phyloP scores from a whole-genome alignment of 108 stramenopile species.

The Nitzschia sp. region DNA sequence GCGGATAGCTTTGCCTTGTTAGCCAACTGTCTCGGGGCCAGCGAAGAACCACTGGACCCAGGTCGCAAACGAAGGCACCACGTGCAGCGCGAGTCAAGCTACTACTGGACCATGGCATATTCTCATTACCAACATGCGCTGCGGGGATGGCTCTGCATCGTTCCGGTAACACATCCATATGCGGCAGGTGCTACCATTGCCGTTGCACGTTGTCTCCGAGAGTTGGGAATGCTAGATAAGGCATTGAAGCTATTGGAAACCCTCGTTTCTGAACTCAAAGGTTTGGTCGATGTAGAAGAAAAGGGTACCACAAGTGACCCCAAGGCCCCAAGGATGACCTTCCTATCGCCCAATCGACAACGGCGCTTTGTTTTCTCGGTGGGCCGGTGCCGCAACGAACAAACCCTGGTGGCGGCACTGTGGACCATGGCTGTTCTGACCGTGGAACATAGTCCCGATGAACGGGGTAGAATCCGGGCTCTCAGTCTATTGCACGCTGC shows the following conservation, averaged over 20 bases:
- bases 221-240: constrained; percentile 33
- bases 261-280: constrained; percentile 14
- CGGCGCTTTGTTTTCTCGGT: neutral
- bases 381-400: constrained; percentile 24
- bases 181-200: constrained; percentile 24
- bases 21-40: constrained; percentile 39
- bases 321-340: neutral
- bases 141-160: constrained; percentile 32
- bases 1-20: constrained; percentile 42
- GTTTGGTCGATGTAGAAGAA: constrained; percentile 1
- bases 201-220: constrained; percentile 43
- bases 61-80: neutral
- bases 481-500: constrained; percentile 44
- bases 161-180: constrained; percentile 31
- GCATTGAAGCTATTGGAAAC: constrained; percentile 30
- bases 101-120: constrained; percentile 36
- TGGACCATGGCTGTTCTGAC: constrained; percentile 45
- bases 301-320: neutral
- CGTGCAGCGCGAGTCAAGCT: neutral
- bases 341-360: neutral
- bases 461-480: constrained; percentile 44
- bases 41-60: constrained; percentile 5
- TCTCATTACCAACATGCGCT: constrained; percentile 35
- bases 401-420: constrained; percentile 34
- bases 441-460: constrained; percentile 37